Percentiles rank a stretch among this genome's conserved stretches.
Conservation (phyloP, 495 filamentous ascomycete species). For the Lasiosphaeria hispida region DNA sequence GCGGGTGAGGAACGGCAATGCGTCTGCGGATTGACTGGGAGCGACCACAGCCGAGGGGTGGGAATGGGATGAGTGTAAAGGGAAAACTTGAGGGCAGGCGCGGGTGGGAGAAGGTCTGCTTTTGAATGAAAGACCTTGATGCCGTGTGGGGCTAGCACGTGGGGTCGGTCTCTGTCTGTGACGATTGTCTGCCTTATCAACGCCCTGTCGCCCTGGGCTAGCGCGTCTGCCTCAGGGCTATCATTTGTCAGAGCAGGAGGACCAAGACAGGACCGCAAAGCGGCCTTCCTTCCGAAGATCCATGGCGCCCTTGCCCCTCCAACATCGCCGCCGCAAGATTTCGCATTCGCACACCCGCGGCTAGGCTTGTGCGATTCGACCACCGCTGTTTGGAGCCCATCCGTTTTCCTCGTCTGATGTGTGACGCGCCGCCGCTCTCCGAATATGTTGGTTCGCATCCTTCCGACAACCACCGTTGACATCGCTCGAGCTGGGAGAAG, state of each 20-base stretch:
- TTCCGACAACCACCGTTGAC: slow-evolving; percentile 27
- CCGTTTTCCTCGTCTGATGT: slow-evolving; percentile 23
- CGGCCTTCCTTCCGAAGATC: neutral
- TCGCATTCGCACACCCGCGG: neutral
- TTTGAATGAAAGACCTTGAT: slow-evolving; percentile 28
- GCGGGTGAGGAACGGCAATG: too few species aligned
- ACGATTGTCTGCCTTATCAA: neutral
- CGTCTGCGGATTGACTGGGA: too few species aligned
- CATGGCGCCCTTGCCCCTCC: neutral
- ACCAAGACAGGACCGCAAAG: neutral
- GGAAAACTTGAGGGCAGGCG: neutral
- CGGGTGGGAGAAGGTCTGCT: slow-evolving; percentile 25
- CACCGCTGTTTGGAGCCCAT: neutral
- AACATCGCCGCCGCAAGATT: neutral
- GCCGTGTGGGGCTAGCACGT: slow-evolving; percentile 23
- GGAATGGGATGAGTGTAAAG: slow-evolving; percentile 8
- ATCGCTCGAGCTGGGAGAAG: slow-evolving; percentile 33
- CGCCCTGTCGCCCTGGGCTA: too few species aligned
- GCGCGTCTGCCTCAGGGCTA: too few species aligned
- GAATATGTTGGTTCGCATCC: slow-evolving; percentile 36
- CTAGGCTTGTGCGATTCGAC: neutral
- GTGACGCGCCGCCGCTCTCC: slow-evolving; percentile 13
- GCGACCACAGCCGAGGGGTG: slow-evolving; percentile 12
- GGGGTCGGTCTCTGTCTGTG: slow-evolving; percentile 10
- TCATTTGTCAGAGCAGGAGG: slow-evolving; percentile 6